Evolutionary conservation across 768 basidiomycete genomes (phyloP).

Genomic region (Naganishia antarctica): DNA sequence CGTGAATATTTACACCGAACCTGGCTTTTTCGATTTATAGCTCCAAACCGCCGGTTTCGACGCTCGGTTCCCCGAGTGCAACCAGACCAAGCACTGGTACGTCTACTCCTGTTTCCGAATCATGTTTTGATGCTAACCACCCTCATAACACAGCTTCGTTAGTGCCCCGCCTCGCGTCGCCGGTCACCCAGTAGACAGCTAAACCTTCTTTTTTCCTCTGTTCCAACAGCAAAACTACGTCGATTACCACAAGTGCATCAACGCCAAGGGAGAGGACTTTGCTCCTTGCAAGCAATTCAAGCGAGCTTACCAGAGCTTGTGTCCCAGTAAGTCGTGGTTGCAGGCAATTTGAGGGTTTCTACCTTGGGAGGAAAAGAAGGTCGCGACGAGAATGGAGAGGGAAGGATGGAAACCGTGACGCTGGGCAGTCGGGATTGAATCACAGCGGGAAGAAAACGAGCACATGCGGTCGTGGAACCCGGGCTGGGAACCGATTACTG

Average conservation of each 20-base stretch:
- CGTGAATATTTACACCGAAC: neutral
- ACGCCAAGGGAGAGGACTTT: slow-evolving; percentile 96
- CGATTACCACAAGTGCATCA: slow-evolving; percentile 96
- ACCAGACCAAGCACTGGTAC: slow-evolving; percentile 96
- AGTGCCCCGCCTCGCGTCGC: no score
- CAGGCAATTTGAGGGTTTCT: neutral
- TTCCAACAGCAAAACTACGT: slow-evolving; percentile 77
- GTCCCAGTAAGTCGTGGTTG: slow-evolving; percentile 74
- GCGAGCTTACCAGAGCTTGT: slow-evolving; percentile 89
- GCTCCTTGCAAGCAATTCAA: slow-evolving; percentile 99
- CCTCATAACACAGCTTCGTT: neutral
- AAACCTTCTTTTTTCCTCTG: neutral
- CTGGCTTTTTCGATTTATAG: slow-evolving; percentile 25
- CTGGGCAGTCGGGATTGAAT: no score
- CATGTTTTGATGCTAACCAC: neutral
- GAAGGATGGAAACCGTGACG: no score
- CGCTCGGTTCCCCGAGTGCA: slow-evolving; percentile 53
- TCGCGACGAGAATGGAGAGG: no score
- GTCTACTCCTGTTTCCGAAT: slow-evolving; percentile 32
- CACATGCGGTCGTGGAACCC: neutral
- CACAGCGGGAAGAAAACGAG: no score
- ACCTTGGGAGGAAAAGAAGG: neutral
- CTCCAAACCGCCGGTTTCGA: slow-evolving; percentile 96
- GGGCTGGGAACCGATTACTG: neutral
- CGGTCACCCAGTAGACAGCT: no score